phyloP scores from a whole-genome alignment of 2,329 filamentous ascomycete genomes.

The Periconia digitata region DNA sequence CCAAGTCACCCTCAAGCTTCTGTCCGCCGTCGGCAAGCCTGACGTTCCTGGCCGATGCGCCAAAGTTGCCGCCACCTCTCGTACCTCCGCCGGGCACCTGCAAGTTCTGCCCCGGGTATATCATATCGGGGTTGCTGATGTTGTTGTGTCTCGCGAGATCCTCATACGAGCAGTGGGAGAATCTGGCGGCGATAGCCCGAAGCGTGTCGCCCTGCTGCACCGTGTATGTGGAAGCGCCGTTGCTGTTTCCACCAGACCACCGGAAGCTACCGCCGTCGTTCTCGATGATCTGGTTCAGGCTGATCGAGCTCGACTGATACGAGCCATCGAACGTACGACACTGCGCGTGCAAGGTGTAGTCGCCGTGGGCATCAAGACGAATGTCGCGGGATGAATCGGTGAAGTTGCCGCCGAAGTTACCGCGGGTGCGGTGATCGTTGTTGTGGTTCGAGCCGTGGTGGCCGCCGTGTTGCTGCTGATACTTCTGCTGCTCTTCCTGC shows the following conservation, averaged over 20 bases:
- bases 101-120: slow-evolving; percentile 30
- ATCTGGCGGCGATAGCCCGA: slow-evolving; percentile 25
- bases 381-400: slow-evolving; percentile 24
- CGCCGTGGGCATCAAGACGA: slow-evolving; percentile 28
- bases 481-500: slow-evolving; percentile 19
- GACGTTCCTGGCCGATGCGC: slow-evolving; percentile 22
- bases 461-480: slow-evolving; percentile 8
- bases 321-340: slow-evolving; percentile 26
- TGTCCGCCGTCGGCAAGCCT: slow-evolving; percentile 24
- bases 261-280: slow-evolving; percentile 29
- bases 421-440: slow-evolving; percentile 13
- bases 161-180: slow-evolving; percentile 29
- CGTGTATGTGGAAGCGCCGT: slow-evolving; percentile 18
- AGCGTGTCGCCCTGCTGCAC: slow-evolving; percentile 32
- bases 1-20: slow-evolving; percentile 23
- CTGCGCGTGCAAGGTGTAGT: slow-evolving; percentile 29
- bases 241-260: slow-evolving; percentile 21
- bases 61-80: slow-evolving; percentile 25
- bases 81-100: slow-evolving; percentile 23
- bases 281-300: slow-evolving; percentile 22
- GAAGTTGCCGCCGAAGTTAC: slow-evolving; percentile 28
- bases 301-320: slow-evolving; percentile 22
- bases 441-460: slow-evolving; percentile 4
- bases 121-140: slow-evolving; percentile 28
- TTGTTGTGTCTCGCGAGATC: slow-evolving; percentile 28